phyloP scores from a whole-genome alignment of 257 asterid species.

The Capsicum rhomboideum region DNA sequence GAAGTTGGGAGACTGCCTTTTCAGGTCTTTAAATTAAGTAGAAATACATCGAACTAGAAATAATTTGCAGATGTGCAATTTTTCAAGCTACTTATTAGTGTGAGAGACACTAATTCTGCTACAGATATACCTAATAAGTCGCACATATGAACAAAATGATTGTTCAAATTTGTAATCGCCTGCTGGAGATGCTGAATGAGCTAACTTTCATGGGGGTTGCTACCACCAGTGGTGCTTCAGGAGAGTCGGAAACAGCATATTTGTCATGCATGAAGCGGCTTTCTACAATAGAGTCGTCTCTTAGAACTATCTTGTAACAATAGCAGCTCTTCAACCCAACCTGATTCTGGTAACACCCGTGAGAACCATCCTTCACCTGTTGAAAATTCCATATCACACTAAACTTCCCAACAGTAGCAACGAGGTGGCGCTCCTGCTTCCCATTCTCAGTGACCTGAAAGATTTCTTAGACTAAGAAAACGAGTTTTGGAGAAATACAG shows the following conservation, averaged over 20 bases:
- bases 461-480: background rate
- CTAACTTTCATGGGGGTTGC: slow-evolving; percentile 81
- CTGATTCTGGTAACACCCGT: slow-evolving; percentile 69
- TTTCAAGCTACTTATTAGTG: background rate
- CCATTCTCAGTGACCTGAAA: slow-evolving; percentile 85
- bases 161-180: slow-evolving; percentile 37
- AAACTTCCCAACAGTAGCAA: slow-evolving; percentile 94
- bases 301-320: slow-evolving; percentile 38
- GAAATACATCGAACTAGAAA: background rate
- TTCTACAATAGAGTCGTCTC: slow-evolving; percentile 38
- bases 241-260: slow-evolving; percentile 55
- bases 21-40: background rate
- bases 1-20: slow-evolving; percentile 2
- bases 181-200: slow-evolving; percentile 91
- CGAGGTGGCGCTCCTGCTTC: slow-evolving; percentile 91
- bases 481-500: background rate
- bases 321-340: slow-evolving; percentile 74
- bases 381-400: slow-evolving; percentile 97
- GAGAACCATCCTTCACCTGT: slow-evolving; percentile 88
- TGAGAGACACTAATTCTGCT: background rate
- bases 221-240: slow-evolving; percentile 47
- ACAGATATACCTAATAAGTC: background rate
- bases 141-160: slow-evolving; percentile 4
- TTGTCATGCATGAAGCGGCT: slow-evolving; percentile 91
- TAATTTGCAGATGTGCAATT: background rate